phyloP scores from a whole-genome alignment of 2,329 filamentous ascomycete genomes.

The Pyricularia sp. region DNA sequence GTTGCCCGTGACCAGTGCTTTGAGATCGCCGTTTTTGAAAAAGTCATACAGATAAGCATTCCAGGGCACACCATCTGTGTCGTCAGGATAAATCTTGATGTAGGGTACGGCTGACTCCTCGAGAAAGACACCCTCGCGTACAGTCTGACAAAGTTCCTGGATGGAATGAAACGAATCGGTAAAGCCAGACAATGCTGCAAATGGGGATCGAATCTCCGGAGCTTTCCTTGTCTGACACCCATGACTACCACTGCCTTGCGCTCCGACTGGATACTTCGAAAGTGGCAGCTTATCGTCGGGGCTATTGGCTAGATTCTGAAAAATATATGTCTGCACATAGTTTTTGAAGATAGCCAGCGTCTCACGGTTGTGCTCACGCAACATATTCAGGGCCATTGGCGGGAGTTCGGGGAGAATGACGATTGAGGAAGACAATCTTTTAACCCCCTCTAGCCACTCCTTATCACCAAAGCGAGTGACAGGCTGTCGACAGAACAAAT shows the following conservation, averaged over 20 bases:
- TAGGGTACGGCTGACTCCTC: constrained; percentile 66
- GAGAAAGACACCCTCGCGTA: constrained; percentile 61
- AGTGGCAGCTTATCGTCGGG: constrained; percentile 51
- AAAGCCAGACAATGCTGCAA: constrained; percentile 62
- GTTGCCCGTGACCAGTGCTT: constrained; percentile 54
- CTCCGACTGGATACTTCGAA: constrained; percentile 37
- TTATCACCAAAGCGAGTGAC: constrained; percentile 32
- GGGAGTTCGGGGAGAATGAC: constrained; percentile 59
- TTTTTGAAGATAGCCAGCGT: constrained; percentile 56
- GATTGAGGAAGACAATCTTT: constrained; percentile 46
- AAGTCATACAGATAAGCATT: constrained; percentile 70
- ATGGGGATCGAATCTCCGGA: constrained; percentile 49
- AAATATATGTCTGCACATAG: constrained; percentile 61
- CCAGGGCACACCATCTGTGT: constrained; percentile 35
- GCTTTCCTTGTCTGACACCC: not conserved
- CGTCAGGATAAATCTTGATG: constrained; percentile 50
- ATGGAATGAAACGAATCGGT: constrained; percentile 55
- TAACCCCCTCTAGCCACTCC: constrained; percentile 38
- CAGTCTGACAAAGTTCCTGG: constrained; percentile 56
- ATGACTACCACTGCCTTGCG: constrained; percentile 9
- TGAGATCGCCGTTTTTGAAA: constrained; percentile 61
- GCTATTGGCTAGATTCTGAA: constrained; percentile 45
- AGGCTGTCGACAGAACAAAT: constrained; percentile 57
- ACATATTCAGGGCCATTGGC: constrained; percentile 40
- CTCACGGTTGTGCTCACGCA: constrained; percentile 54